These are phyloP conservation scores for Lachnum nothofagi DNA, from an alignment of 2,329 filamentous ascomycete species.

Conservation along the genomic window DNA sequence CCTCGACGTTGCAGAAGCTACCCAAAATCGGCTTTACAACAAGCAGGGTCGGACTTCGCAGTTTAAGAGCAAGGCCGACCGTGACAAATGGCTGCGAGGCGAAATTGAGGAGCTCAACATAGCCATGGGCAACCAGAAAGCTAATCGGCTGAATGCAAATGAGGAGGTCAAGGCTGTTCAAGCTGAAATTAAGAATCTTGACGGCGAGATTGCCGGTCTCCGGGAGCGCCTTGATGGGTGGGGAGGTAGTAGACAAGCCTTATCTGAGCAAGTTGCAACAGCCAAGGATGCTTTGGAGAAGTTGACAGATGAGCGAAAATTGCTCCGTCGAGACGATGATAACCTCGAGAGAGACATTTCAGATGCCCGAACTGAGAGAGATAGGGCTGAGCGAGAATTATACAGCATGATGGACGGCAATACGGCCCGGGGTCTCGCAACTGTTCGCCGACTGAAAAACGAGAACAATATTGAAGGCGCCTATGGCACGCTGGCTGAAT, in stretches of 20 bases:
- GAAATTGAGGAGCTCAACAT: constrained; percentile 77
- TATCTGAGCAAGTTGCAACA: constrained; percentile 68
- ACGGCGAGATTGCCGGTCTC: constrained; percentile 66
- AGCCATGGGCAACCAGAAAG: constrained; percentile 73
- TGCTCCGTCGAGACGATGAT: constrained; percentile 82
- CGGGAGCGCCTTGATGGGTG: constrained; percentile 73
- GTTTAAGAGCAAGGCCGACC: constrained; percentile 82
- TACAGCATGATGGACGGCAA: constrained; percentile 84
- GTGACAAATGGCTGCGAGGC: constrained; percentile 74
- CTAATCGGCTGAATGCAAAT: constrained; percentile 75
- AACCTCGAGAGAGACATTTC: constrained; percentile 73
- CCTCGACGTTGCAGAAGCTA: constrained; percentile 70
- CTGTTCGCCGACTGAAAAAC: constrained; percentile 75
- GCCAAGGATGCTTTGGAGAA: constrained; percentile 75
- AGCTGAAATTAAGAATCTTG: constrained; percentile 63
- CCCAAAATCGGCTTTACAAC: constrained; percentile 73
- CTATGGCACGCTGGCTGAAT: constrained; percentile 86
- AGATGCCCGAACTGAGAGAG: constrained; percentile 70
- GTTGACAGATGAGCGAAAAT: constrained; percentile 79
- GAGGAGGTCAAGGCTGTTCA: constrained; percentile 76
- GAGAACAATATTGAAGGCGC: constrained; percentile 77
- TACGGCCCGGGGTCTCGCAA: constrained; percentile 80
- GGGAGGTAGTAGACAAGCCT: constrained; percentile 64
- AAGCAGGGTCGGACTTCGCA: constrained; percentile 87
- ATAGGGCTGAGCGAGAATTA: constrained; percentile 70